Evolutionary conservation across 2,329 filamentous ascomycete genomes (phyloP), one percentile per base, ranked within the genome.

Genomic region (Drechslerella dactyloides): DNA sequence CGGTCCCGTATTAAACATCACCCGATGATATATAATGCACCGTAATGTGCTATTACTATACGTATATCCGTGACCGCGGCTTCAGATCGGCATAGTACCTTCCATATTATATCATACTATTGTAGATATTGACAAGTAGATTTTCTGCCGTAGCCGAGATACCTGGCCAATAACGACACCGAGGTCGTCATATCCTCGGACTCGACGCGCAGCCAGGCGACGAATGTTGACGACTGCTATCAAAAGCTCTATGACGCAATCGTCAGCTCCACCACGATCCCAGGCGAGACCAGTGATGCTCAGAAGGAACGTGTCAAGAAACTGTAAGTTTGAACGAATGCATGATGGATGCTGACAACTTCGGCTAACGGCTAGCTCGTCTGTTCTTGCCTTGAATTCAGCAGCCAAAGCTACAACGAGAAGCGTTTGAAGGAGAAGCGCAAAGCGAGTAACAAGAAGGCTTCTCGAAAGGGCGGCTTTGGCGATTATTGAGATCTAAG

Each of bases 131-230:
- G 13, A 42, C n/a, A 42, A 4, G n/a, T 6, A 6, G 11, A 6
- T 40, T 24, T 33, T 50, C 8, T 53, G 46, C 10, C 59, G 60
- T 37, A 40, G 8, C 24, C 54, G 2, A 64, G 19, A n/a, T 59
- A 59, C 35, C 54, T 70, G 17, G 61, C 46, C 1, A 42, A 60
- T n/a, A 27, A 44, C 11, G 55, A 50, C 4, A 56, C 37, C 1
- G 66, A 64, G 27, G 27, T 70, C 21, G 52, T 70, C 8, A 59
- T 70, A 19, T 59, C 54, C 15, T 64, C 66, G 2, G 59, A 63
- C 8, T 54, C 42, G n/a, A 63, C 35, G 10, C 59, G 66, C 11
- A 70, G 59, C 33, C 66, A 64, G 33, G 33, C 33, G 24, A 33
- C 56, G 4, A 70, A 70, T 21, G 59, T 48, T 2, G 56, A 64